Base-by-base conservation (phyloP, 345 rosid genomes). In the Eucalyptus sideroxylon region DNA sequence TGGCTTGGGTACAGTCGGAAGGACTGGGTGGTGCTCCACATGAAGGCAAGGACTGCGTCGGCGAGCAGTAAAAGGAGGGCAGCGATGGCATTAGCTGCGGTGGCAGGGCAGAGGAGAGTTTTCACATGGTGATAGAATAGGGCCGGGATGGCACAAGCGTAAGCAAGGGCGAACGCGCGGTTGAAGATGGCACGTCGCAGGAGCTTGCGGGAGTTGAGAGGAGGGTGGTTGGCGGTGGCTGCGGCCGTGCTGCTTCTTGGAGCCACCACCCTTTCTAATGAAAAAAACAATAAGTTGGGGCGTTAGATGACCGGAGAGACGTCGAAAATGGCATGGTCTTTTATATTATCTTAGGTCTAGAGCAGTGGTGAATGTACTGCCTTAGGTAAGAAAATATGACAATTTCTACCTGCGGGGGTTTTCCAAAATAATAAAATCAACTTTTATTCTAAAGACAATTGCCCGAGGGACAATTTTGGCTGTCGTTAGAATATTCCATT, bases 21-120 rank as follows among this genome's bases (percentile, higher is more conserved):
- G 60, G 91, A 90, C 49, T 94, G 92, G 15, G 87, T 4, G 72
- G 90, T 92, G 27, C 88, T 51, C 98, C 98, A 97, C 94, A 93
- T 91, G 95, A 96, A 96, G 62, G 97, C 95, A 14, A 97, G 96
- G 87, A 94, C 65, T 5, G 94, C 37, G n/a, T 97, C 97, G 9
- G 99, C 89, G 88, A 94, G n/a, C 6, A 95, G 90, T 55, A 97
- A 27, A 51, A 89, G 62, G 50, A 93, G 60, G 90, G 47, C 55
- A 69, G 89, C 47, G 37, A 30, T 89, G 86, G 88, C 88, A n/a
- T 91, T 37, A 1, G 86, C 16, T 24, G 92, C 69, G 50, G 88
- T 80, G 90, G 90, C 30, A 81, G 91, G 50, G 91, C 88, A 50
- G 85, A 93, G 67, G 87, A 97, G 95, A 81, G 91, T 89, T 86